These are phyloP conservation scores for Suillus tomentosus DNA, from an alignment of 768 basidiomycete genomes.

Conservation along the genomic window DNA sequence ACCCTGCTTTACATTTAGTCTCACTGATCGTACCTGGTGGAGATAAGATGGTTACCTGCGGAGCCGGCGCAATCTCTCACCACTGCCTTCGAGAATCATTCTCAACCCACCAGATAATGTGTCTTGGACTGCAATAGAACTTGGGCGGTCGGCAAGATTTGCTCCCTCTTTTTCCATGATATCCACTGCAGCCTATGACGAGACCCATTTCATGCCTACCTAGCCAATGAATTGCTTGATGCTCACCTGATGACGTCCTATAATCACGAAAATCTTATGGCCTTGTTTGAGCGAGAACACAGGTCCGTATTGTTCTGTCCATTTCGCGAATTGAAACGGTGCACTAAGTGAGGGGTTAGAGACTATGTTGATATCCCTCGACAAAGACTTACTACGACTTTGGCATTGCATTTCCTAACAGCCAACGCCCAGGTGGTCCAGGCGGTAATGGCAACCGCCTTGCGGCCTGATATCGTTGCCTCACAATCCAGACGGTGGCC, in stretches of 20 bases:
- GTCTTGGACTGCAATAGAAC: constrained; percentile 37
- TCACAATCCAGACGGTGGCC: constrained; percentile 3
- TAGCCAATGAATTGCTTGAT: neutral
- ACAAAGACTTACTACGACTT: constrained; percentile 26
- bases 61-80: constrained; percentile 33
- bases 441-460: constrained; percentile 23
- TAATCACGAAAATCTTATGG: constrained; percentile 17
- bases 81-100: constrained; percentile 25
- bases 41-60: neutral
- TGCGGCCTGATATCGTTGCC: neutral
- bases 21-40: no score
- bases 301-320: constrained; percentile 61
- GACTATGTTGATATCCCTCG: neutral
- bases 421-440: constrained; percentile 28
- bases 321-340: constrained; percentile 47
- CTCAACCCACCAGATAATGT: constrained; percentile 37
- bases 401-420: constrained; percentile 26
- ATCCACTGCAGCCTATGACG: constrained; percentile 41
- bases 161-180: constrained; percentile 43
- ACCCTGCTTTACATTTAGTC: no score
- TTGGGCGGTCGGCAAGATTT: constrained; percentile 38
- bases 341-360: neutral
- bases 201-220: no score
- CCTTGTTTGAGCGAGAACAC: constrained; percentile 59
- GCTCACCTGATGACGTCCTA: constrained; percentile 25